Conservation (phyloP, 306 rosid genomes). For the Heteromeles arbutifolia region DNA sequence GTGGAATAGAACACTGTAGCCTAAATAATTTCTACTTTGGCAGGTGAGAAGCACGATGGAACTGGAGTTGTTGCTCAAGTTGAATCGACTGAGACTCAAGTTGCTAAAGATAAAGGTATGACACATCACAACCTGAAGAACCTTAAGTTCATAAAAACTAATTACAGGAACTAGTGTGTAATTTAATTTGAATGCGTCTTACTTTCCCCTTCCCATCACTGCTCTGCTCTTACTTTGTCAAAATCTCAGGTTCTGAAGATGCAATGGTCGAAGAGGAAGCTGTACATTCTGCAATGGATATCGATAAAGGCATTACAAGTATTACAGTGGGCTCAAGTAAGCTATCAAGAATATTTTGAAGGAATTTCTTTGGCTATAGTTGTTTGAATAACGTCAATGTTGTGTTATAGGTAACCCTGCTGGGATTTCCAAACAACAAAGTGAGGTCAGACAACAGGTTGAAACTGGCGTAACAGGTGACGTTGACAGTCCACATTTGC, state of each 20-base stretch:
- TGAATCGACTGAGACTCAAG: neutral
- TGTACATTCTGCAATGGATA: neutral
- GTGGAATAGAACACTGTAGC: neutral
- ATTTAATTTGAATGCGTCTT: neutral
- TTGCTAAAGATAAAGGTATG: neutral
- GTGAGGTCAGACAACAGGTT: neutral
- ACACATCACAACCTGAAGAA: neutral
- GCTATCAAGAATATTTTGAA: neutral
- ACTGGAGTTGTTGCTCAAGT: constrained; percentile 2
- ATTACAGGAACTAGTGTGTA: neutral
- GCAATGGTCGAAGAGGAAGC: neutral
- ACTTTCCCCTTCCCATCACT: neutral
- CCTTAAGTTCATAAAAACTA: neutral
- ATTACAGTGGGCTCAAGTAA: neutral
- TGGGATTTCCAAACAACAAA: neutral
- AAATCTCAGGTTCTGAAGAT: neutral
- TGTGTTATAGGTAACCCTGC: constrained; percentile 3
- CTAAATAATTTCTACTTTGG: neutral
- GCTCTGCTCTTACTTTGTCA: neutral
- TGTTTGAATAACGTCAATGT: neutral
- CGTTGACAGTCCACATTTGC: neutral
- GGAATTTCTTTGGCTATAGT: neutral
- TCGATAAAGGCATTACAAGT: neutral
- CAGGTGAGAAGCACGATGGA: neutral
- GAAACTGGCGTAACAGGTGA: neutral